These are phyloP conservation scores for Niebla homalea DNA, from an alignment of 495 filamentous ascomycete genomes.

Conservation along the genomic window DNA sequence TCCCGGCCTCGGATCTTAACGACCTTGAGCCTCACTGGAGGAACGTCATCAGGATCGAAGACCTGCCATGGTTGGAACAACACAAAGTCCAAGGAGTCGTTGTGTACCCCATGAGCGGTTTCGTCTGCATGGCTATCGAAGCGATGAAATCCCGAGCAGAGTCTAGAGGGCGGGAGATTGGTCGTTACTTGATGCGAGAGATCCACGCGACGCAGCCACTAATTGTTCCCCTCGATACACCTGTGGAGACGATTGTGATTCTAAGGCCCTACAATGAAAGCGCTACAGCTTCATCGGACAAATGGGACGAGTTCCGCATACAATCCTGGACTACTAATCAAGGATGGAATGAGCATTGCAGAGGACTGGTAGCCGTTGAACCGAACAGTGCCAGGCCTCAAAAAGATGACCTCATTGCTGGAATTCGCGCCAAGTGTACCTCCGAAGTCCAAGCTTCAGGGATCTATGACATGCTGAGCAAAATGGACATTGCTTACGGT, in stretches of 20 bases:
- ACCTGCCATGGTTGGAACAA: conserved; percentile 20
- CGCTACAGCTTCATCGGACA: neutral
- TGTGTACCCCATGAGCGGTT: conserved; percentile 42
- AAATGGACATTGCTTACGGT: conserved; percentile 18
- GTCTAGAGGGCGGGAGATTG: neutral
- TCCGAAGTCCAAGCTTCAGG: neutral
- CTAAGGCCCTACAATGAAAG: neutral
- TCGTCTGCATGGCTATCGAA: conserved; percentile 42
- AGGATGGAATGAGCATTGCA: conserved; percentile 4
- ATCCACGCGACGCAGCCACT: neutral
- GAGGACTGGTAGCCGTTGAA: neutral
- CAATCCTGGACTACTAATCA: neutral
- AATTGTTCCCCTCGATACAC: neutral
- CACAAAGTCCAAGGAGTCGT: conserved; percentile 2
- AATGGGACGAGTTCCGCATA: neutral
- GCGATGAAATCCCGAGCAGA: conserved; percentile 13
- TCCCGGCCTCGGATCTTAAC: conserved; percentile 11
- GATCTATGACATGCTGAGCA: conserved; percentile 7
- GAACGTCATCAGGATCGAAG: conserved; percentile 8
- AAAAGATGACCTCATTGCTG: neutral
- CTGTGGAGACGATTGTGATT: neutral
- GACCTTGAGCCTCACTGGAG: conserved; percentile 9
- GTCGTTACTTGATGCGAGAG: neutral
- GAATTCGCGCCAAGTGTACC: neutral
- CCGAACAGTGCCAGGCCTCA: neutral